Evolutionary conservation across 306 rosid species (phyloP), one percentile per base, ranked within the genome.

Genomic region (Herpetospermum pedunculosum): DNA sequence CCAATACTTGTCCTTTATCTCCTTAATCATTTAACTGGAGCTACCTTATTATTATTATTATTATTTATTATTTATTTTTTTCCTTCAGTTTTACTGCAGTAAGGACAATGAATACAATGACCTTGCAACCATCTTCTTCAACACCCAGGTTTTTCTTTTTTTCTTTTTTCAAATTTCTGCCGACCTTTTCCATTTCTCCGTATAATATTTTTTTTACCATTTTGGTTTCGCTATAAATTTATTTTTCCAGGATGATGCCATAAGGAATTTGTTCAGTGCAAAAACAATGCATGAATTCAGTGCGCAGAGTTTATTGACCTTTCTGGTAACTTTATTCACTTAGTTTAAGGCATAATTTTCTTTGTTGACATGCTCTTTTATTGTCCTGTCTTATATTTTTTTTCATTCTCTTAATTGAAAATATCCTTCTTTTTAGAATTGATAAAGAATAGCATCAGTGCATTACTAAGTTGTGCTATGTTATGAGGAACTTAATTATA

Each of bases 231-330:
- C 10, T 77, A 73, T 58, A 29, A 48, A 6, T 57, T 79, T 73
- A 60, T 78, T 78, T 80, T 80, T 73, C 70, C 94, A 94, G 97
- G 98, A 94, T 84, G 98, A 94, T 74, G 98, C 98, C 58, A 94
- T 94, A 77, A 91, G 98, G 87, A 94, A 94, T 83, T 85, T 94
- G 85, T 94, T 94, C 80, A 94, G 97, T 84, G 97, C 98, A 73
- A 94, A 94, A 84, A 94, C 98, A 78, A 77, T 90, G 81, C 92
- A 93, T 18, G 98, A 93, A 85, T 93, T 83, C 85, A 93, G 98
- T 69, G 92, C 97, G 59, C 97, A 81, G 76, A 93, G 97, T 84
- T 85, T 93, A 77, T 86, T 93, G 82, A 90, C 98, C 82, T 93
- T 91, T 83, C 77, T 93, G 98, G 98, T 93, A 93, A 70, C 49